A percentile compares a stretch with the other conserved stretches of the same genome.
Conservation (phyloP, 2,329 filamentous ascomycete genomes). For the Cordyceps farinosa region DNA sequence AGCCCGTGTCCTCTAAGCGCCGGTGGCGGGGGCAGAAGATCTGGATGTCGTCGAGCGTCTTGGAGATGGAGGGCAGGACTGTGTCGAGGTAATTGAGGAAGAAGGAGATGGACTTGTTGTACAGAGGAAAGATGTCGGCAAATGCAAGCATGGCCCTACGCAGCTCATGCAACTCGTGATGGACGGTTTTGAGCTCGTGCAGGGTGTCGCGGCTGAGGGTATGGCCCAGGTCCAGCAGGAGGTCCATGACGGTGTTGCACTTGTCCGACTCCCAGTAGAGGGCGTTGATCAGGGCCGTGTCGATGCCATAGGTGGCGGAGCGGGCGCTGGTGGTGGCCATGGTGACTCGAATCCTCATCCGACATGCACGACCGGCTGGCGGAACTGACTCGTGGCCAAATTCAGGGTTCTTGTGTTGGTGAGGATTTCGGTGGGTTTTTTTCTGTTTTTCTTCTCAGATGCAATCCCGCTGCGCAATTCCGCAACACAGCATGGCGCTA, state of each 20-base stretch:
- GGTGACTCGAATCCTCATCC: conserved; percentile 9
- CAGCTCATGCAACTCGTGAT: background rate
- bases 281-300: conserved; percentile 7
- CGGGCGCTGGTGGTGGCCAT: background rate
- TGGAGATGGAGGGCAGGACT: conserved; percentile 4
- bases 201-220: background rate
- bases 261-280: conserved; percentile 11
- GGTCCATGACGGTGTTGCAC: background rate
- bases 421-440: background rate
- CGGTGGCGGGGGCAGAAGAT: background rate
- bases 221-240: background rate
- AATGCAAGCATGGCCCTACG: conserved; percentile 11
- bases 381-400: background rate
- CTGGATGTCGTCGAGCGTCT: conserved; percentile 4
- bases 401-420: background rate
- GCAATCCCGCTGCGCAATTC: background rate
- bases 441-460: background rate
- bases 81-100: conserved; percentile 14
- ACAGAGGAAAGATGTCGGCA: conserved; percentile 14
- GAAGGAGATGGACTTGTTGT: background rate
- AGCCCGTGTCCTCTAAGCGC: background rate
- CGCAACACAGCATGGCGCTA: conserved; percentile 4
- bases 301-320: background rate
- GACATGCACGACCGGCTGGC: background rate
- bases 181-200: background rate